These are phyloP conservation scores for Solanum corneliomulleri DNA, from an alignment of 257 asterid species.

Conservation along the genomic window DNA sequence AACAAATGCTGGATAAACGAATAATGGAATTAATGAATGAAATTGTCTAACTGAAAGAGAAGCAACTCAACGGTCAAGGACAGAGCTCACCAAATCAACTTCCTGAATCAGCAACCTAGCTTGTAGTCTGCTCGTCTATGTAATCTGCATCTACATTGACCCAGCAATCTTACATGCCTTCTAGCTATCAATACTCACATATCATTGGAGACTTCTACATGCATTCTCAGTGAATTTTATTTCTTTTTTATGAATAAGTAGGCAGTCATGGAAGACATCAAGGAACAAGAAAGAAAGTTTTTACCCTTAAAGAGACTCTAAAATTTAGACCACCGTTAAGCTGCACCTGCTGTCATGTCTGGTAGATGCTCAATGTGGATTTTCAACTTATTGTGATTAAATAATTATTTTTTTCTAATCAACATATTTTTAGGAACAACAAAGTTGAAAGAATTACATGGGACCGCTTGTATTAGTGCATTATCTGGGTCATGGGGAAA, in stretches of 20 bases:
- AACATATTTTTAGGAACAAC: slow-evolving; percentile 60
- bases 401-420: neutral
- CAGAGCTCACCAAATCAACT: neutral
- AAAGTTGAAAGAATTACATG: slow-evolving; percentile 92
- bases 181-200: neutral
- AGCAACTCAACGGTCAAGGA: neutral
- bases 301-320: neutral
- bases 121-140: neutral
- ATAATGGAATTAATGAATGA: neutral
- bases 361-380: neutral
- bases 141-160: neutral
- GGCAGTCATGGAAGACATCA: neutral
- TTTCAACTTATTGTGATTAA: neutral
- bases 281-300: neutral
- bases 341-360: neutral
- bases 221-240: neutral
- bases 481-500: slow-evolving; percentile 70
- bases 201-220: neutral
- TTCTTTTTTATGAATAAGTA: neutral
- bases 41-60: neutral
- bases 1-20: neutral
- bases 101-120: neutral
- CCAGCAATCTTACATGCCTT: neutral
- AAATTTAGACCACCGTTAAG: neutral
- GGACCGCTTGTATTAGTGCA: slow-evolving; percentile 31